Evolutionary conservation across 768 basidiomycete species (phyloP).

Genomic region (Mrakia gelida): DNA sequence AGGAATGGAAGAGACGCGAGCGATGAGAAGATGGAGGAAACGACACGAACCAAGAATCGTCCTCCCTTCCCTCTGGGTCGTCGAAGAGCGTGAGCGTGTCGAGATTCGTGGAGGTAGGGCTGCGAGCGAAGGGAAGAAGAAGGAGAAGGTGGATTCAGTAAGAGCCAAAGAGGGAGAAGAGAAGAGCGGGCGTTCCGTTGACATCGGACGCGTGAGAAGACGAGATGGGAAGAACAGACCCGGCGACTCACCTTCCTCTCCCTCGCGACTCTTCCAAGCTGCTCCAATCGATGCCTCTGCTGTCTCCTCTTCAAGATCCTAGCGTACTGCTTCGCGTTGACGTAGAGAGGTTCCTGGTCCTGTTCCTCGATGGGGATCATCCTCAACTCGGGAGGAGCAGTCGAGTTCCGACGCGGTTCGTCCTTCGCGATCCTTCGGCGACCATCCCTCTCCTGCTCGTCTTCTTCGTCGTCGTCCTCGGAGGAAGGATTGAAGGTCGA

Average conservation of each 20-base stretch:
- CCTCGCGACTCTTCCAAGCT: conserved; percentile 84
- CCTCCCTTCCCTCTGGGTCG: conserved; percentile 95
- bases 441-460: background rate
- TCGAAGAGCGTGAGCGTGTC: conserved; percentile 97
- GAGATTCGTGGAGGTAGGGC: conserved; percentile 97
- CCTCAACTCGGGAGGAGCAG: background rate
- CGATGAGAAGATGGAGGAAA: background rate
- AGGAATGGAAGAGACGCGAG: background rate
- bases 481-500: background rate
- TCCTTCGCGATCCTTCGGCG: background rate
- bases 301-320: conserved; percentile 93
- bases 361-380: conserved; percentile 1
- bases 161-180: too few species aligned
- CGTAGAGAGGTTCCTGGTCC: conserved; percentile 96
- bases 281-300: conserved; percentile 84
- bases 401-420: conserved; percentile 1
- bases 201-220: conserved; percentile 30
- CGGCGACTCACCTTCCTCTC: conserved; percentile 72
- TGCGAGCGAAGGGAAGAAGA: conserved; percentile 40
- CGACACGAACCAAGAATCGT: conserved; percentile 61
- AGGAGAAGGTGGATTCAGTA: background rate
- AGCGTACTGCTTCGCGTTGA: conserved; percentile 99
- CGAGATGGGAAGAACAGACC: conserved; percentile 1
- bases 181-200: background rate
- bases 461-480: conserved; percentile 9